phyloP scores from a whole-genome alignment of 768 basidiomycete species.

The Hericium coralloides region DNA sequence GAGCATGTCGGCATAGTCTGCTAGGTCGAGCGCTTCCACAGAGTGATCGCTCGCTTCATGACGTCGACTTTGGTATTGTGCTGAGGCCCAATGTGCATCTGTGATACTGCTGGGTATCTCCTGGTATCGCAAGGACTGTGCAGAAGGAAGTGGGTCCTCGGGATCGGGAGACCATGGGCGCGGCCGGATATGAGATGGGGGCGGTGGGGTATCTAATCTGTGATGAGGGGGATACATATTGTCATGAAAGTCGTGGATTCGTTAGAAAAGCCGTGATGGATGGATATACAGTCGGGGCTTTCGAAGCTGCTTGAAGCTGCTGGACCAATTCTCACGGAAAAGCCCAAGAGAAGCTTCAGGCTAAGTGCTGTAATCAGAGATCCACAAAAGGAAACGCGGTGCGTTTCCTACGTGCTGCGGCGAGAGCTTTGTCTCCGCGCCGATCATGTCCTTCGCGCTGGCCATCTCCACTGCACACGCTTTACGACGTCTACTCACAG shows the following conservation, averaged over 20 bases:
- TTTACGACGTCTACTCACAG: conserved; percentile 32
- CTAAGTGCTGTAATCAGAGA: too few species aligned
- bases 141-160: conserved; percentile 34
- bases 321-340: too few species aligned
- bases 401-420: too few species aligned
- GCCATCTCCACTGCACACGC: not conserved
- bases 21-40: conserved; percentile 64
- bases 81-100: conserved; percentile 13
- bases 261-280: too few species aligned
- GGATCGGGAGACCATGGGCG: conserved; percentile 61
- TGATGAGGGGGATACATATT: too few species aligned
- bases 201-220: conserved; percentile 40
- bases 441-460: not conserved
- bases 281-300: too few species aligned
- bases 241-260: too few species aligned
- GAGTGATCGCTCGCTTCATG: conserved; percentile 55
- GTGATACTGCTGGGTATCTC: conserved; percentile 14
- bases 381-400: too few species aligned
- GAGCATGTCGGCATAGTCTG: conserved; percentile 47
- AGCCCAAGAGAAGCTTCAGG: too few species aligned
- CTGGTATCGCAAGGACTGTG: conserved; percentile 13
- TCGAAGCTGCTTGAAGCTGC: too few species aligned
- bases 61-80: conserved; percentile 5
- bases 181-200: conserved; percentile 41
- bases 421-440: not conserved